Percentiles rank a stretch among this genome's conserved stretches.
Evolutionary conservation across 768 basidiomycete genomes (phyloP).

Genomic region (Tricholomella constricta): DNA sequence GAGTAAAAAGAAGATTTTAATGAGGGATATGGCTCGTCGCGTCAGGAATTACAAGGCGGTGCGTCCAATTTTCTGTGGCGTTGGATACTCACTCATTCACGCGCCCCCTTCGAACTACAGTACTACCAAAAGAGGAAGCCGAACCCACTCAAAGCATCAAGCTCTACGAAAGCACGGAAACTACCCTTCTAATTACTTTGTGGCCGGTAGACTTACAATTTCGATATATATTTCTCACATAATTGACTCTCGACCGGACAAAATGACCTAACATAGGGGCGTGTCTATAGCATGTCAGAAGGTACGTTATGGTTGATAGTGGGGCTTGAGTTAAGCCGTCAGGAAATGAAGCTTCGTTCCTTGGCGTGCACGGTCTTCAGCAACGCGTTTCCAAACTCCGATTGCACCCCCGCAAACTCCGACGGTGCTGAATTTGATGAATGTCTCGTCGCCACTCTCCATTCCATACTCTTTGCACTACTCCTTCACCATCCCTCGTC

Average conservation of each 20-base stretch:
- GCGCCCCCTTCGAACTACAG: constrained; percentile 26
- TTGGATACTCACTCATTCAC: neutral
- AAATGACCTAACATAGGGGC: no score
- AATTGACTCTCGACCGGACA: neutral
- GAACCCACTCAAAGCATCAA: constrained; percentile 58
- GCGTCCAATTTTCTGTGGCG: constrained; percentile 25
- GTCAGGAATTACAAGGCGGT: constrained; percentile 68
- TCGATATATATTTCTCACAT: neutral
- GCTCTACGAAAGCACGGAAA: constrained; percentile 51
- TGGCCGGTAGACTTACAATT: neutral
- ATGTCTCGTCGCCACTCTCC: constrained; percentile 11
- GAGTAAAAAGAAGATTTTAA: constrained; percentile 52
- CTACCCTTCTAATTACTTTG: constrained; percentile 52
- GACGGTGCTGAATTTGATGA: constrained; percentile 13
- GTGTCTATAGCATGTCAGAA: no score
- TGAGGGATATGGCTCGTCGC: constrained; percentile 72
- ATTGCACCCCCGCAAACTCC: constrained; percentile 17
- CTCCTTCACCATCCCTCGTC: neutral
- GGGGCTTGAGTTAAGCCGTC: no score
- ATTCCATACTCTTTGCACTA: neutral
- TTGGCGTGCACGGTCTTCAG: no score
- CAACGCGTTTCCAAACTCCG: constrained; percentile 23
- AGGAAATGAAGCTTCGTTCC: no score
- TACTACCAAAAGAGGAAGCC: constrained; percentile 53
- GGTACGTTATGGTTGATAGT: no score